Conservation (phyloP, 2,329 filamentous ascomycete species). For the Aspergillus nomiae region DNA sequence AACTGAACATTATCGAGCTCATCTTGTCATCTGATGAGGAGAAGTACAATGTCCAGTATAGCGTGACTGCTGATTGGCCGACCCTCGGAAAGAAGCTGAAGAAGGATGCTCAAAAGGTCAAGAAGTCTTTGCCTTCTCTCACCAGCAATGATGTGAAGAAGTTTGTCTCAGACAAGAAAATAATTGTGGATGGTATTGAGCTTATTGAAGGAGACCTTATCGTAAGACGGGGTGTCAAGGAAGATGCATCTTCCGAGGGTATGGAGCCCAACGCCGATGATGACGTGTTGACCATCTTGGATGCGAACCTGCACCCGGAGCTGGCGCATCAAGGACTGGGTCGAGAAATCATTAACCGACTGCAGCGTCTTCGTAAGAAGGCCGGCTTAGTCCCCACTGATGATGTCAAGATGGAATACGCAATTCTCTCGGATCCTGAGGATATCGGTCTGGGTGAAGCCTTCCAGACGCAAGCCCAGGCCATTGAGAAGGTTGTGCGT, state of each 20-base stretch:
- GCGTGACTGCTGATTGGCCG: slow-evolving; percentile 88
- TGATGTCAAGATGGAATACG: slow-evolving; percentile 94
- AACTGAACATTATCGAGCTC: slow-evolving; percentile 86
- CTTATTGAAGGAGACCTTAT: slow-evolving; percentile 80
- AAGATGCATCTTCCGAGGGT: slow-evolving; percentile 69
- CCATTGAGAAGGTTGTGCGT: slow-evolving; percentile 76
- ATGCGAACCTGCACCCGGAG: slow-evolving; percentile 78
- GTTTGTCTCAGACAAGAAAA: slow-evolving; percentile 72
- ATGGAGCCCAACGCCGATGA: slow-evolving; percentile 86
- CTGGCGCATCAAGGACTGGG: slow-evolving; percentile 86
- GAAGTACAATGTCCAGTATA: slow-evolving; percentile 90
- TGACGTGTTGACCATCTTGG: slow-evolving; percentile 89
- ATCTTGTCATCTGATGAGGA: slow-evolving; percentile 83
- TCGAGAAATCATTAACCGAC: slow-evolving; percentile 87
- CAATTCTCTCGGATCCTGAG: slow-evolving; percentile 76
- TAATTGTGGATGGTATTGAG: slow-evolving; percentile 82
- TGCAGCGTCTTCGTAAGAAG: slow-evolving; percentile 92
- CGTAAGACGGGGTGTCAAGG: slow-evolving; percentile 76
- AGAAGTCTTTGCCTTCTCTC: slow-evolving; percentile 81
- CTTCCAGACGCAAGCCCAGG: slow-evolving; percentile 66
- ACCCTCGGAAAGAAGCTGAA: slow-evolving; percentile 95
- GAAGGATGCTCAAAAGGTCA: slow-evolving; percentile 89
- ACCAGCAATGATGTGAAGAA: slow-evolving; percentile 78
- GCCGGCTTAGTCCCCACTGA: slow-evolving; percentile 88
- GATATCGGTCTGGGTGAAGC: slow-evolving; percentile 70